Evolutionary conservation across 2,329 filamentous ascomycete genomes (phyloP), one percentile per base, ranked within the genome.

Genomic region (Trichoderma sp.): DNA sequence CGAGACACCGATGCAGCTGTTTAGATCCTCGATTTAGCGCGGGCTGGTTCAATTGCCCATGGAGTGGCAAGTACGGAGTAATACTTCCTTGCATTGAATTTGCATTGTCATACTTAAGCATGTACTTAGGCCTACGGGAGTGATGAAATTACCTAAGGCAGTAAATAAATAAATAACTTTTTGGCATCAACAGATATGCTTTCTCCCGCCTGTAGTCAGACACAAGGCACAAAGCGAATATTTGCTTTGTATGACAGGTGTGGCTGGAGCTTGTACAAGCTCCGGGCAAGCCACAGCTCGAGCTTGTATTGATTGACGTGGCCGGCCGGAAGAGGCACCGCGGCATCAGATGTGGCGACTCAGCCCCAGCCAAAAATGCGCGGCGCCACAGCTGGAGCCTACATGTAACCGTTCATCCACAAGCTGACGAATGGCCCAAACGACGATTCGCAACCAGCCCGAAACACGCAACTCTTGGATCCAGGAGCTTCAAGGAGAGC

Each of bases 341-440:
- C 55, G 55, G 47, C n/a, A 57, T 20, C 34, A 50, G 55, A 53
- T 57, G 69, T 71, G 70, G 70, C 71, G 58, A 68, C 50, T 72
- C 67, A 65, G 71, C 67, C 71, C 47, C 67, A 59, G 47, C 67
- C n/a, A 72, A 61, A 53, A 20, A 20, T 47, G 53, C 53, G 64
- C 61, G 50, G 58, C 71, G 67, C 71, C 66, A 70, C 66, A 70
- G 57, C 63, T 61, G 70, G 65, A 57, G 57, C 66, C 30, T 55
- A 55, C 34, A 55, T 66, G 57, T 36, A 67, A 65, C 23, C 47
- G 28, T 72, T 63, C 70, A 72, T 69, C 63, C 69, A 68, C 69
- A 71, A 39, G 70, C 70, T 72, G 65, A 72, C 70, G 70, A 67
- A 70, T 36, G 55, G 43, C 43, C 63, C 50, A 67, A 66, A 61